Evolutionary conservation across 176 grass and related monocot genomes (phyloP), one percentile per base, ranked within the genome.

Genomic region (Triticum urartu): DNA sequence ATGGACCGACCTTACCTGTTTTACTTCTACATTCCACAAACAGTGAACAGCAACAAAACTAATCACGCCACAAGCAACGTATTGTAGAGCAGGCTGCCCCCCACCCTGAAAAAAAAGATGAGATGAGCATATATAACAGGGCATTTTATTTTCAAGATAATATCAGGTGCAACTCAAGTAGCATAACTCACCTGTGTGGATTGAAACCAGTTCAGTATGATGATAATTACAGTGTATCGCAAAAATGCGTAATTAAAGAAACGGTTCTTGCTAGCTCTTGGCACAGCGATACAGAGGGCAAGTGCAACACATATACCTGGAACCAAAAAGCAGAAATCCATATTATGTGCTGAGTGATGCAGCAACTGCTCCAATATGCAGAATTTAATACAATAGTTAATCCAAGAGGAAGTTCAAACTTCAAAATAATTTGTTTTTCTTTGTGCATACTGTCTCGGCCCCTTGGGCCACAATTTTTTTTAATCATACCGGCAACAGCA

Each of bases 131-230:
- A 77, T 70, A 72, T 10, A 20, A 77, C 5, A 20, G 42, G 64
- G 65, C 68, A 64, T 68, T 36, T 68, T 80, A 83, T 63, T 60
- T 73, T 12, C 21, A 30, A 36, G 8, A 70, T 73, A 15, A 68
- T 39, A 86, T 20, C 45, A 87, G 26, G 13, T 22, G 50, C 28
- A 67, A 56, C 17, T 20, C 1, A 5, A 45, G 64, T 84, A 36
- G 7, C 32, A 77, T 10, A 69, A 84, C 68, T 82, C 69, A 89
- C 95, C 90, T 97, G 95, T 79, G 95, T 90, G 54, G 95, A 88
- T 88, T 97, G 95, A 83, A 97, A 92, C 95, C 92, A 94, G 61
- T 97, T 97, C 90, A 94, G 94, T 43, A 97, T 88, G 85, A 97
- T 72, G 77, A 97, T 97, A 26, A 92, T 97, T 62, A 91, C 42